Evolutionary conservation across 495 filamentous ascomycete species (phyloP).

Genomic region (Lasiosphaeria hispida): DNA sequence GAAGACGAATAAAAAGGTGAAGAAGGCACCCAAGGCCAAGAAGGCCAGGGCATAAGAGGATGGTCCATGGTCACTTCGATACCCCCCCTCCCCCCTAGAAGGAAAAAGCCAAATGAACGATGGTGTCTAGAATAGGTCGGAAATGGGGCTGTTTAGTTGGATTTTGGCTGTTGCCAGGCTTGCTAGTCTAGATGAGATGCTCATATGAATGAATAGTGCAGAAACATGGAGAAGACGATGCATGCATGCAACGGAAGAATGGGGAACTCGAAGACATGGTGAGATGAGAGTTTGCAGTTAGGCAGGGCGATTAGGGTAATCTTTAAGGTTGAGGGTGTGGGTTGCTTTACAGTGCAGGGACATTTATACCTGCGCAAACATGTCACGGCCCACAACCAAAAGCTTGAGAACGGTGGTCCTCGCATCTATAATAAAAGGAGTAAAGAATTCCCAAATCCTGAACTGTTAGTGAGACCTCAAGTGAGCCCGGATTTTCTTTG

Average conservation of each 20-base stretch:
- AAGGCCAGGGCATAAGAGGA: constrained; percentile 27
- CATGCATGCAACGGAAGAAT: not conserved
- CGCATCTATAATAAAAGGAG: not conserved
- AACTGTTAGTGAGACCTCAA: not conserved
- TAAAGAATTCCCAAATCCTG: not conserved
- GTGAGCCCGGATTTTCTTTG: not conserved
- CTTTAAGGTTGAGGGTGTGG: too few relatives aligned
- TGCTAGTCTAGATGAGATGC: not conserved
- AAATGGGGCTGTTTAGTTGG: not conserved
- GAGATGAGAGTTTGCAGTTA: not conserved
- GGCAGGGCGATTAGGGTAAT: not conserved
- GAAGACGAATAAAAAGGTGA: constrained; percentile 12
- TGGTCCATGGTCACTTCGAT: too few relatives aligned
- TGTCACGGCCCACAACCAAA: not conserved
- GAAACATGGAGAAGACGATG: not conserved
- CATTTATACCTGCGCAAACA: not conserved
- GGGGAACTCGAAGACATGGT: not conserved
- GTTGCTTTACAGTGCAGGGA: too few relatives aligned
- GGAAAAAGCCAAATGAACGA: not conserved
- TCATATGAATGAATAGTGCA: too few relatives aligned
- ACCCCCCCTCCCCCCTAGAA: not conserved
- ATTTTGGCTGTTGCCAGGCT: not conserved
- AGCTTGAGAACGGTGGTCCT: too few relatives aligned
- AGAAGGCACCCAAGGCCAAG: constrained; percentile 22
- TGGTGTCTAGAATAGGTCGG: not conserved